These are phyloP conservation scores for Striga hermonthica DNA, from an alignment of 305 asterid genomes.

Conservation along the genomic window DNA sequence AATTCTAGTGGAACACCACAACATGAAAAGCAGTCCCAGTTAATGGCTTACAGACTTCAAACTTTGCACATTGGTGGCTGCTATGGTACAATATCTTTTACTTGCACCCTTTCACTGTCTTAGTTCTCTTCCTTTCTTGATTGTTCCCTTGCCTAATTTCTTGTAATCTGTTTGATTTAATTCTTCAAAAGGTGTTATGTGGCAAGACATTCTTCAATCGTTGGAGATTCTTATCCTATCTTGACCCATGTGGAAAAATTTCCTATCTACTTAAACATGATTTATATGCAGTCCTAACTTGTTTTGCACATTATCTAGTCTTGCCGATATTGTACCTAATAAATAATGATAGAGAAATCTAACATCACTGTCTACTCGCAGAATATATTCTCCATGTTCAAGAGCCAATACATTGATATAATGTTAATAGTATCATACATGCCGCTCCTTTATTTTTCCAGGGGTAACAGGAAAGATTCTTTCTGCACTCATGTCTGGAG, in stretches of 20 bases:
- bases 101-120: not conserved
- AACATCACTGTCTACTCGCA: not conserved
- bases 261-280: not conserved
- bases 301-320: not conserved
- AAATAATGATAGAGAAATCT: not conserved
- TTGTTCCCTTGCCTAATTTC: not conserved
- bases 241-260: constrained; percentile 11
- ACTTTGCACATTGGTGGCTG: constrained; percentile 77
- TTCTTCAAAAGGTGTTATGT: not conserved
- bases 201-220: constrained; percentile 12
- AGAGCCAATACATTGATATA: constrained; percentile 6
- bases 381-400: not conserved
- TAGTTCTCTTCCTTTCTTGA: too few relatives aligned
- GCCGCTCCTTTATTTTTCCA: constrained; percentile 33
- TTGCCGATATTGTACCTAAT: not conserved
- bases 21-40: constrained; percentile 32
- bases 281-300: constrained; percentile 6
- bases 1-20: constrained; percentile 31
- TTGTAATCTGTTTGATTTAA: not conserved
- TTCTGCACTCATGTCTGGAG: constrained; percentile 58
- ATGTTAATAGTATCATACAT: constrained; percentile 19
- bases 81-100: constrained; percentile 45
- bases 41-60: constrained; percentile 50
- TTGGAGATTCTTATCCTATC: constrained; percentile 20
- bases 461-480: constrained; percentile 49